phyloP scores from a whole-genome alignment of 129 eudicot species.

The Daucus carota region DNA sequence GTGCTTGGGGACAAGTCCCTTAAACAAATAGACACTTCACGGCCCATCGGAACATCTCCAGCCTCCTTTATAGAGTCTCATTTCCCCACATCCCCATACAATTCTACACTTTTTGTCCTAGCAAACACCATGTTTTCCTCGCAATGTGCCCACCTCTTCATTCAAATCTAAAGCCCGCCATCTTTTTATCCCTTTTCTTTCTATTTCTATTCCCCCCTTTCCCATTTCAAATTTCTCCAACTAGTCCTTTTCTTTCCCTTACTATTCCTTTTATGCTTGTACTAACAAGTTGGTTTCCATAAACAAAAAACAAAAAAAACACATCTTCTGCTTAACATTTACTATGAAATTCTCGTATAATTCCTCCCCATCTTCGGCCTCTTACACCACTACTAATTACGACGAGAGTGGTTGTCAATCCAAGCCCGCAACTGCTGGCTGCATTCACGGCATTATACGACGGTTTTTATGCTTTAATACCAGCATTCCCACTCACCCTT shows the following conservation, averaged over 20 bases:
- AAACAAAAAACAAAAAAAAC: not conserved
- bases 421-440: constrained; percentile 25
- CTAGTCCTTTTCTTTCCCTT: constrained; percentile 7
- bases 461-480: constrained; percentile 47
- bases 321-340: not conserved
- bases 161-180: constrained; percentile 74
- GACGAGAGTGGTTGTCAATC: constrained; percentile 8
- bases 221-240: too few relatives aligned
- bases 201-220: not conserved
- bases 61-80: not conserved
- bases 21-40: constrained; percentile 23
- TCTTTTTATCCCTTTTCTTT: constrained; percentile 19
- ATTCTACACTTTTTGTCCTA: too few relatives aligned
- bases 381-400: constrained; percentile 21
- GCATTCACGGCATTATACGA: constrained; percentile 42
- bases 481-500: constrained; percentile 41
- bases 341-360: constrained; percentile 36
- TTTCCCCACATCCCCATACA: constrained; percentile 4
- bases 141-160: not conserved
- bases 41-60: constrained; percentile 31
- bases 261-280: constrained; percentile 19
- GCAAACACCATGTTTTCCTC: not conserved
- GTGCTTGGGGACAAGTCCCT: constrained; percentile 1
- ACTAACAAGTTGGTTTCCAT: constrained; percentile 11
- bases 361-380: constrained; percentile 43